Base-by-base conservation (phyloP, 2,329 filamentous ascomycete species). In the Epichloe glyceriae region DNA sequence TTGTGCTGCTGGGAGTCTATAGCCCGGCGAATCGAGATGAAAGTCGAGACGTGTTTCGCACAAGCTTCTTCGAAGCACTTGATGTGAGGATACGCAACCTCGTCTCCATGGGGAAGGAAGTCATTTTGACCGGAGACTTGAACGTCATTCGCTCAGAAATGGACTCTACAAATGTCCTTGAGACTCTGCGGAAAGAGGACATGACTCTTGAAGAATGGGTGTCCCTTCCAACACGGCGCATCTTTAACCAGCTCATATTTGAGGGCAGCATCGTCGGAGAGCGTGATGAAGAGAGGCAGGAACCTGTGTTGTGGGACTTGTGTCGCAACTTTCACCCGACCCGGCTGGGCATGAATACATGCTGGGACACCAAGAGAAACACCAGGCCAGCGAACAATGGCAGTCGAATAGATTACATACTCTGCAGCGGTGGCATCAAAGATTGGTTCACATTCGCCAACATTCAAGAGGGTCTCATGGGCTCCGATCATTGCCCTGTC, bases 401-500 rank as follows among this genome's bases (percentile, higher is more conserved):
- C 5, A 85, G 87, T 50, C 80, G 93, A 37, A 97, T 97, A 58
- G 93, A 98, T 66, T 97, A 95, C 66, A 78, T 98, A 17, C 75
- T 97, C 3, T 95, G 88, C 63, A 93, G 82, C 56, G 73, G 83
- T 40, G 77, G 79, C 37, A 86, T 95, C 72, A 86, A 83, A 60
- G 70, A 78, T 48, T 96, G 90, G 88, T 86, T 95, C 60, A 73
- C 71, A 26, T 79, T 83, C 42, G 80, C 88, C 6, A 83, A 96
- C 60, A 97, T 97, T 34, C 93, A 97, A 64, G 88, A 95, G 66
- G 90, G 90, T 0, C 70, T 97, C 20, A 85, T 95, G 76, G 93
- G 93, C 0, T 97, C 91, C 1, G 93, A 98, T 62, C 93, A 98
- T 65, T 98, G 93, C 60, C 93, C 93, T 0, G 91, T 97, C 1